Evolutionary conservation across 1,284 basidiomycete species (phyloP).

Genomic region (Cutaneotrichosporon spelunceum): DNA sequence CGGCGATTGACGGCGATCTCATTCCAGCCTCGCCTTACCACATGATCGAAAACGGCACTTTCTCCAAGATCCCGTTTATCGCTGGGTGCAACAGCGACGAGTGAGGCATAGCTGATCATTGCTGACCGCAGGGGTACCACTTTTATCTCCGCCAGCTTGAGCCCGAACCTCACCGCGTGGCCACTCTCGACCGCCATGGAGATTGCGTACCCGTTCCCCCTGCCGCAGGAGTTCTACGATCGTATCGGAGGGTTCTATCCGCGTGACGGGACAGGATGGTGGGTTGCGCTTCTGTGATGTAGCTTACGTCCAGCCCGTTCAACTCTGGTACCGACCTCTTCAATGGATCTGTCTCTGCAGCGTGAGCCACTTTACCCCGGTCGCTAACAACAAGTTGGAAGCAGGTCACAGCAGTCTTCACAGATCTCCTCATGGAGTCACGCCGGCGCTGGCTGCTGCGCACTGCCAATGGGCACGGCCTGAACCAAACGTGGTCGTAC

Average conservation of each 20-base stretch:
- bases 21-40: constrained; percentile 42
- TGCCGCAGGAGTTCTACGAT: constrained; percentile 1
- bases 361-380: neutral
- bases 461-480: constrained; percentile 28
- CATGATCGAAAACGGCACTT: constrained; percentile 37
- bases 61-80: constrained; percentile 48
- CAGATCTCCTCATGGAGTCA: constrained; percentile 36
- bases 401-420: constrained; percentile 31
- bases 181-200: neutral
- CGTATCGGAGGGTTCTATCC: constrained; percentile 3
- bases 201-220: constrained; percentile 4
- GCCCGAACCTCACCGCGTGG: constrained; percentile 3
- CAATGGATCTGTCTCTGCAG: neutral
- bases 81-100: constrained; percentile 47
- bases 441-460: constrained; percentile 34
- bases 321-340: constrained; percentile 46
- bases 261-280: constrained; percentile 6
- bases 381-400: constrained; percentile 26
- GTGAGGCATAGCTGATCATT: neutral
- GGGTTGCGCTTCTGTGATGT: neutral
- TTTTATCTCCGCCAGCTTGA: neutral
- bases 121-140: constrained; percentile 17
- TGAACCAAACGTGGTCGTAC: constrained; percentile 39
- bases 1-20: constrained; percentile 46
- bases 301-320: constrained; percentile 31